Conservation (phyloP, 805 yeast species). For the Metschnikowia henanensis region DNA sequence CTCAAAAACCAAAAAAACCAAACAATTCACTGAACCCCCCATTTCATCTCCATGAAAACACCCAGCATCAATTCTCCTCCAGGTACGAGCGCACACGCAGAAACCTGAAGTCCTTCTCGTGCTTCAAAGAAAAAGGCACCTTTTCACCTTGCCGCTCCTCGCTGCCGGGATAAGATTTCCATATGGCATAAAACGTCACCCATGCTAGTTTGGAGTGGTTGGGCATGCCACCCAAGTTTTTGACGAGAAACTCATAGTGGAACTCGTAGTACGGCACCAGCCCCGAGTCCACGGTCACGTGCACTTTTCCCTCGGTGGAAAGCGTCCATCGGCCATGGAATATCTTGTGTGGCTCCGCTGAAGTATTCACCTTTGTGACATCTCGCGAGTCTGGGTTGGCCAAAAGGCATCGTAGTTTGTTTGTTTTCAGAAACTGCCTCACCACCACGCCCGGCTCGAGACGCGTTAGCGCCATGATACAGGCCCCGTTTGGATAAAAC, state of each 20-base stretch:
- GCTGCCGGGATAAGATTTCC: constrained; percentile 36
- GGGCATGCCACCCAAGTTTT: constrained; percentile 54
- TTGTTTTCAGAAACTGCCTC: constrained; percentile 45
- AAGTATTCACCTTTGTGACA: constrained; percentile 11
- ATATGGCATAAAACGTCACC: constrained; percentile 59
- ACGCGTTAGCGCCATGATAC: constrained; percentile 66
- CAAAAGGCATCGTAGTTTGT: constrained; percentile 20
- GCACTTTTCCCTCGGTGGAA: constrained; percentile 49
- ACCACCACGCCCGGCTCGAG: constrained; percentile 72
- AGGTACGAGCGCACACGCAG: constrained; percentile 55
- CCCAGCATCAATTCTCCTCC: constrained; percentile 13
- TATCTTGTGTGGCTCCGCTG: constrained; percentile 32
- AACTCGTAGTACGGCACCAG: constrained; percentile 61
- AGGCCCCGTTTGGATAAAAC: constrained; percentile 76
- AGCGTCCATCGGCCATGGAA: constrained; percentile 59
- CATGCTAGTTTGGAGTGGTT: constrained; percentile 73
- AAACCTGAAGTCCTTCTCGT: constrained; percentile 80
- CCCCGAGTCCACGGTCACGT: constrained; percentile 54
- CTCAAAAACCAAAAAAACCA: too few species aligned
- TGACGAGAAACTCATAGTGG: constrained; percentile 60
- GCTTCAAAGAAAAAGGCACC: constrained; percentile 53
- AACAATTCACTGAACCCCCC: too few species aligned
- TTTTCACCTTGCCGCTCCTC: constrained; percentile 52
- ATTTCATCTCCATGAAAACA: too few species aligned
- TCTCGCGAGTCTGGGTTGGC: constrained; percentile 19